Percentiles rank a stretch among this genome's conserved stretches.
These are phyloP conservation scores for Ceratocystis smalleyi DNA, from an alignment of 2,329 filamentous ascomycete genomes.

Conservation along the genomic window DNA sequence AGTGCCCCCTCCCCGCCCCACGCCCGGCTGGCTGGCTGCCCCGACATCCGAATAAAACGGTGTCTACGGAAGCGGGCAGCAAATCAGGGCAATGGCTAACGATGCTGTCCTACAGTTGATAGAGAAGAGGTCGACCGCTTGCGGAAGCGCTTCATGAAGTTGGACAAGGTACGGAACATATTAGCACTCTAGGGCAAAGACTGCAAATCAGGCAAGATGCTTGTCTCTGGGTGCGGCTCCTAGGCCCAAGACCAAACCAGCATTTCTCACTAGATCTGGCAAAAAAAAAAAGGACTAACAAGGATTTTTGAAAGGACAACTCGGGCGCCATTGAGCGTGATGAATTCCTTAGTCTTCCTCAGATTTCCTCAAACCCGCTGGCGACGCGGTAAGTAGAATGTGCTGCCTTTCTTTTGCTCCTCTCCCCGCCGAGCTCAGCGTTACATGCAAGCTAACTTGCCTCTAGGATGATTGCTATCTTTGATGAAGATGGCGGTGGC, in stretches of 20 bases:
- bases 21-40: too few relatives aligned
- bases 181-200: neutral
- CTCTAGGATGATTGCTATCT: slow-evolving; percentile 89
- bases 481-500: slow-evolving; percentile 94
- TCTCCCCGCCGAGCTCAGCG: neutral
- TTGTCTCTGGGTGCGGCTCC: neutral
- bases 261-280: too few relatives aligned
- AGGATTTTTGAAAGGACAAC: slow-evolving; percentile 57
- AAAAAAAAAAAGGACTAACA: neutral
- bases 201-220: neutral
- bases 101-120: slow-evolving; percentile 49
- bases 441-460: neutral
- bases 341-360: slow-evolving; percentile 90
- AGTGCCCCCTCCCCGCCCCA: slow-evolving; percentile 18
- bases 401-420: neutral
- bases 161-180: slow-evolving; percentile 65
- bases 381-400: slow-evolving; percentile 56
- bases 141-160: slow-evolving; percentile 96
- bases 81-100: slow-evolving; percentile 59
- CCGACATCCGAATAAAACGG: too few relatives aligned
- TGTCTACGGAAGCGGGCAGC: slow-evolving; percentile 41
- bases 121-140: slow-evolving; percentile 91
- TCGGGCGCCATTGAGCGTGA: slow-evolving; percentile 97
- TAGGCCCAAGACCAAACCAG: too few relatives aligned
- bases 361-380: slow-evolving; percentile 94